These are phyloP conservation scores for Microcera coccophila DNA, from an alignment of 2,329 filamentous ascomycete genomes.

Conservation along the genomic window DNA sequence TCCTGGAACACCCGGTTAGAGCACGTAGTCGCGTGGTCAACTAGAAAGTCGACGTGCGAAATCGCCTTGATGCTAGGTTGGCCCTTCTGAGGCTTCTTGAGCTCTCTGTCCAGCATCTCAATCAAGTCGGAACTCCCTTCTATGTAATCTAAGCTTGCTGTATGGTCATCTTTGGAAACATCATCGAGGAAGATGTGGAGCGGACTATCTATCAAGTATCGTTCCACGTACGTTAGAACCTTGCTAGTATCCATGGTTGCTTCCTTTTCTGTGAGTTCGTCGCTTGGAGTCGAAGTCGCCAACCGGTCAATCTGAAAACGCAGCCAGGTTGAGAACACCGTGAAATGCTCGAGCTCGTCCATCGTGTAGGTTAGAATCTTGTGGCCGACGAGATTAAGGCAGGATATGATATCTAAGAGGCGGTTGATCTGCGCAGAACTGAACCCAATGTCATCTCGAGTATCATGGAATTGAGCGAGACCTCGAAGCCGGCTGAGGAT, in stretches of 20 bases:
- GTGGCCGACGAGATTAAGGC: constrained; percentile 70
- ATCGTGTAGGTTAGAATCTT: constrained; percentile 67
- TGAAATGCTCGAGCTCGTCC: constrained; percentile 74
- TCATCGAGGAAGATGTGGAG: constrained; percentile 58
- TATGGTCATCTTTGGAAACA: constrained; percentile 48
- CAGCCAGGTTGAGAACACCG: constrained; percentile 78
- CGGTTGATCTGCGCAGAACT: constrained; percentile 59
- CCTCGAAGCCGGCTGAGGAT: constrained; percentile 80
- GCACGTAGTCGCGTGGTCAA: constrained; percentile 53
- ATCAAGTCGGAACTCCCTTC: constrained; percentile 43
- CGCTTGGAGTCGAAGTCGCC: constrained; percentile 55
- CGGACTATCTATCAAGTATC: constrained; percentile 63
- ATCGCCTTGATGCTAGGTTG: constrained; percentile 49
- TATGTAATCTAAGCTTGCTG: constrained; percentile 41
- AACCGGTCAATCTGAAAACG: constrained; percentile 77
- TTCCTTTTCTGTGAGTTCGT: constrained; percentile 76
- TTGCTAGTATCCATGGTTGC: constrained; percentile 68
- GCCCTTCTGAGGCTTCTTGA: constrained; percentile 44
- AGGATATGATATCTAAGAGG: constrained; percentile 67
- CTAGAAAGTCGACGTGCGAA: constrained; percentile 61
- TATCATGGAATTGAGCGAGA: constrained; percentile 73
- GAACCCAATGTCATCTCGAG: constrained; percentile 63
- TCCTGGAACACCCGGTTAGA: constrained; percentile 60
- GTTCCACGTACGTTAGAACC: constrained; percentile 73
- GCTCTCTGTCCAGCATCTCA: constrained; percentile 47